Percentiles rank a stretch among this genome's conserved stretches.
Conservation (phyloP, 371 early-diverging fungal species). For the Mucor saturninus region DNA sequence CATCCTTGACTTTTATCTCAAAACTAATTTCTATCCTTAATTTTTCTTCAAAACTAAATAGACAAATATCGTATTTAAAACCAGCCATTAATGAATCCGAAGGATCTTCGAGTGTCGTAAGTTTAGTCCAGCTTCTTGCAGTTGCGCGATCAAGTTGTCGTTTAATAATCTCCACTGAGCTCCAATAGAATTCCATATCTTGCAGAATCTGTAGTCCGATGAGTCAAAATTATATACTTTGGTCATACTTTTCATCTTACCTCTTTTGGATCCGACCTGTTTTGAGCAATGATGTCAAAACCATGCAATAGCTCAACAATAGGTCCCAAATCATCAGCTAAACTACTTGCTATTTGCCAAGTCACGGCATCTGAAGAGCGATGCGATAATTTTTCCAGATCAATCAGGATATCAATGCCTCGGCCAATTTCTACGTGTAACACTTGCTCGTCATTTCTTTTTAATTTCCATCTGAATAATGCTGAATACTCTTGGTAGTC, state of each 20-base stretch:
- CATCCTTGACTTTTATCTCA: not conserved
- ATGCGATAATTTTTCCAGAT: not conserved
- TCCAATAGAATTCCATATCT: conserved; percentile 18
- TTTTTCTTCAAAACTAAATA: conserved; percentile 1
- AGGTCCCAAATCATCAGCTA: conserved; percentile 5
- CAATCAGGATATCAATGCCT: conserved; percentile 5
- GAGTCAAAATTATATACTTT: no score
- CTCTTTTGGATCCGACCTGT: conserved; percentile 16
- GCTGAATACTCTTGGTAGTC: not conserved
- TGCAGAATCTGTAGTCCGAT: conserved; percentile 4
- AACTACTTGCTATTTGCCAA: not conserved
- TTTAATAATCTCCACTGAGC: not conserved
- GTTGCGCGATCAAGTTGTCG: not conserved
- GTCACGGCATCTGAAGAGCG: conserved; percentile 2
- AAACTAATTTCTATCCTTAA: not conserved
- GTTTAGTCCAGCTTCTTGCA: not conserved
- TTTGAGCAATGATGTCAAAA: conserved; percentile 1
- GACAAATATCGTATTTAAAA: not conserved
- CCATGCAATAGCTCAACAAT: conserved; percentile 11
- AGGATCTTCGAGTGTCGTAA: not conserved
- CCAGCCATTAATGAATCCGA: not conserved
- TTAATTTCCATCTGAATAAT: not conserved
- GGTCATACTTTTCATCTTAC: not conserved
- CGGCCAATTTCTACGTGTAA: conserved; percentile 8
- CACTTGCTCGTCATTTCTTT: not conserved